Percentiles rank a stretch among this genome's conserved stretches.
phyloP scores from a whole-genome alignment of 1,284 basidiomycete species.

The Ganoderma boninense region DNA sequence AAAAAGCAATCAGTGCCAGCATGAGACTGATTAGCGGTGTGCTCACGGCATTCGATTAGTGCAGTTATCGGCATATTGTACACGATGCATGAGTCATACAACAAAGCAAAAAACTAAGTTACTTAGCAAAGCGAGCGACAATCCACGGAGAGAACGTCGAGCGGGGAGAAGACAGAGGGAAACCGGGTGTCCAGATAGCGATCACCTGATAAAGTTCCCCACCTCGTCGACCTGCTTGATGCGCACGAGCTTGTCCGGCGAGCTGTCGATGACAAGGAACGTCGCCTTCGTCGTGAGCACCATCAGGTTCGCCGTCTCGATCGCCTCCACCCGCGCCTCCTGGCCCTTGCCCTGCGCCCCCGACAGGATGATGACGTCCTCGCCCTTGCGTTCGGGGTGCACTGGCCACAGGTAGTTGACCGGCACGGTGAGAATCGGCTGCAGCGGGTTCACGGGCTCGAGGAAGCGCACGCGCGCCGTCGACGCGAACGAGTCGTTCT shows the following conservation, averaged over 20 bases:
- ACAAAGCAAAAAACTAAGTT: slow-evolving; percentile 17
- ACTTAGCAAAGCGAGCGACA: not conserved
- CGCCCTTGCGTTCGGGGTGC: slow-evolving; percentile 35
- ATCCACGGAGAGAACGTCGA: too few relatives aligned
- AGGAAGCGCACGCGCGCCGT: slow-evolving; percentile 43
- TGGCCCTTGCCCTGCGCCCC: slow-evolving; percentile 37
- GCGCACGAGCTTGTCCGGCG: slow-evolving; percentile 22
- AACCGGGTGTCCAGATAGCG: too few relatives aligned
- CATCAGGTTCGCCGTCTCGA: slow-evolving; percentile 28
- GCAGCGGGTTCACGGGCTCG: slow-evolving; percentile 34
- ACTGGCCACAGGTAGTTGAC: slow-evolving; percentile 42
- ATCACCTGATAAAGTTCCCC: slow-evolving; percentile 24
- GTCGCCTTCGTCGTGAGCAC: slow-evolving; percentile 27
- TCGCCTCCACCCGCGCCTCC: slow-evolving; percentile 31
- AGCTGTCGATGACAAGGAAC: slow-evolving; percentile 29
- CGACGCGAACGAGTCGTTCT: slow-evolving; percentile 41
- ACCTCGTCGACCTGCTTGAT: slow-evolving; percentile 27
- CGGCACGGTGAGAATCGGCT: slow-evolving; percentile 38
- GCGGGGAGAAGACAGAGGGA: too few relatives aligned
- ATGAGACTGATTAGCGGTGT: not conserved
- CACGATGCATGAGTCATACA: slow-evolving; percentile 12
- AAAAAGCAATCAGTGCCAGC: too few relatives aligned
- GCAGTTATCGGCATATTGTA: slow-evolving; percentile 11
- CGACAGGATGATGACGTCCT: slow-evolving; percentile 38
- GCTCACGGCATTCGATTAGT: slow-evolving; percentile 7